A percentile compares a stretch with the other conserved stretches of the same genome.
phyloP scores from a whole-genome alignment of 495 filamentous ascomycete genomes.

The Aspergillus olivimuriae region DNA sequence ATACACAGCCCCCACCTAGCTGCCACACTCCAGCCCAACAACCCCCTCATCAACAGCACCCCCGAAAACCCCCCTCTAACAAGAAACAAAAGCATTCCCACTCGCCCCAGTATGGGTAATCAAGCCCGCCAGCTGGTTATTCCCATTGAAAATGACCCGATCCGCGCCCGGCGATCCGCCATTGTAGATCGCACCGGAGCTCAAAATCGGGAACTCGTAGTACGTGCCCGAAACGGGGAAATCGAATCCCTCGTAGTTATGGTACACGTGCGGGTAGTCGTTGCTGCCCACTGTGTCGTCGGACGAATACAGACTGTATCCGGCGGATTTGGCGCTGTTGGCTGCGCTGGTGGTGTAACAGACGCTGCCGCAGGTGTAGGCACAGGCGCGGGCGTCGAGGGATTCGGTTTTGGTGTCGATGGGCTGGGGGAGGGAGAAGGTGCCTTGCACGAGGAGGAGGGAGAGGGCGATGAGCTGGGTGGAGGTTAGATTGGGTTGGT shows the following conservation, averaged over 20 bases:
- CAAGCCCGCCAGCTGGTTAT: conserved; percentile 46
- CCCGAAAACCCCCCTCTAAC: too few species aligned
- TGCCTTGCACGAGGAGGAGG: conserved; percentile 10
- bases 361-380: conserved; percentile 44
- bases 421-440: not conserved
- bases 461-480: conserved; percentile 18
- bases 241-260: conserved; percentile 66
- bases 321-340: conserved; percentile 42
- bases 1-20: too few species aligned
- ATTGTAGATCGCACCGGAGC: conserved; percentile 44
- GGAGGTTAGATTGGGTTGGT: not conserved
- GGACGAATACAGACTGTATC: conserved; percentile 39
- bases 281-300: conserved; percentile 43
- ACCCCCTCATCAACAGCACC: too few species aligned
- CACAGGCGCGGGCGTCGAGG: conserved; percentile 14
- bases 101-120: conserved; percentile 67
- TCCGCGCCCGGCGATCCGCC: conserved; percentile 65
- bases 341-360: conserved; percentile 45
- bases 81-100: conserved; percentile 62
- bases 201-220: conserved; percentile 68
- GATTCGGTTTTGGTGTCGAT: not conserved
- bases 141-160: conserved; percentile 59
- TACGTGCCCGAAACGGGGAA: conserved; percentile 59
- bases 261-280: conserved; percentile 65
- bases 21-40: too few species aligned